Conservation (phyloP, 345 rosid species). For the Eucalyptus leucophloia region DNA sequence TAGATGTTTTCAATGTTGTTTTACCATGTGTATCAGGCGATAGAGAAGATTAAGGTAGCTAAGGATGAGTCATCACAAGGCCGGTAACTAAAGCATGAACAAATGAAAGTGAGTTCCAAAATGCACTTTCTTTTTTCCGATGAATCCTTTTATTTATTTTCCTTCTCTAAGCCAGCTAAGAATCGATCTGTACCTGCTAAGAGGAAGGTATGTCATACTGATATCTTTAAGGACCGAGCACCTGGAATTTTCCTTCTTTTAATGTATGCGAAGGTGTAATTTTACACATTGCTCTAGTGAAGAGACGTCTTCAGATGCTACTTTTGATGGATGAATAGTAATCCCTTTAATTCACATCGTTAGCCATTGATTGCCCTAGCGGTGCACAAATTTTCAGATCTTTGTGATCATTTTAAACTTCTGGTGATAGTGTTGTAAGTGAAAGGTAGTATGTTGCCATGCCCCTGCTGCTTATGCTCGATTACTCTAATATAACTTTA, state of each 20-base stretch:
- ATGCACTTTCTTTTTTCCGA: fast-evolving
- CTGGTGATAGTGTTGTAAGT: background rate
- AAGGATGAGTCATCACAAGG: background rate
- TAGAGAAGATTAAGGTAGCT: background rate
- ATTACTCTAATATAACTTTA: too few relatives aligned
- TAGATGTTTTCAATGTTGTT: too few relatives aligned
- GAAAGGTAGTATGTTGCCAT: too few relatives aligned
- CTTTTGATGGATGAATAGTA: background rate
- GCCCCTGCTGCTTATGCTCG: too few relatives aligned
- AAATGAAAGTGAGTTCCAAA: background rate
- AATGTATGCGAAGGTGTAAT: background rate
- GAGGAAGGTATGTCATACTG: too few relatives aligned
- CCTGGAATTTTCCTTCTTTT: background rate
- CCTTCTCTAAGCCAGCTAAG: background rate
- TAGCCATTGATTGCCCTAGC: background rate
- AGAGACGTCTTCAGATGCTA: fast-evolving
- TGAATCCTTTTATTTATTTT: fast-evolving
- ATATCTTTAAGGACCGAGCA: too few relatives aligned
- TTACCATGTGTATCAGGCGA: background rate
- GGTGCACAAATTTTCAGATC: too few relatives aligned
- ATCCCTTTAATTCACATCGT: background rate
- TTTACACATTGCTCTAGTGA: background rate
- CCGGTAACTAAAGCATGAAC: background rate
- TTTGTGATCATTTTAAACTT: background rate
- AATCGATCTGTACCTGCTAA: background rate